phyloP scores from a whole-genome alignment of 345 rosid species.

The Salix brachista region DNA sequence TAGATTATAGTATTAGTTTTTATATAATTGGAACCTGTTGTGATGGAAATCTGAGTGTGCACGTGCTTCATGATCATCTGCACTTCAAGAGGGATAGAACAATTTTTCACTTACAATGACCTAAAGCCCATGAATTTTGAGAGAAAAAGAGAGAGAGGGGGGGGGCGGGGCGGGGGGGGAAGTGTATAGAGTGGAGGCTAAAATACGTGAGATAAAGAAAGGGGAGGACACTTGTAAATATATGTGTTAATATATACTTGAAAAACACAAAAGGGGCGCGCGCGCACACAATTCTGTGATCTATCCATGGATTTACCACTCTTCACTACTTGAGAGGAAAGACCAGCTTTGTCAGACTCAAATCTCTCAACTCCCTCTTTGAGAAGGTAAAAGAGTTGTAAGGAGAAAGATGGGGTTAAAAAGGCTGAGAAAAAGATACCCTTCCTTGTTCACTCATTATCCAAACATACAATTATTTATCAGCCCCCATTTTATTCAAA shows the following conservation, averaged over 20 bases:
- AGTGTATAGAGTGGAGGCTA: background rate
- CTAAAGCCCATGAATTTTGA: slow-evolving; percentile 14
- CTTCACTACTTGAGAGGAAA: slow-evolving; percentile 1
- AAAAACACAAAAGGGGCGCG: background rate
- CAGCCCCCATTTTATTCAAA: background rate
- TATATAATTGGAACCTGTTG: slow-evolving; percentile 55
- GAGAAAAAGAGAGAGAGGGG: slow-evolving; percentile 17
- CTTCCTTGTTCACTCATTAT: slow-evolving; percentile 42
- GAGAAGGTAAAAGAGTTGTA: slow-evolving; percentile 27
- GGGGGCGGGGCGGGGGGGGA: slow-evolving; percentile 22
- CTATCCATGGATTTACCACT: slow-evolving; percentile 6
- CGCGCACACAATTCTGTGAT: background rate
- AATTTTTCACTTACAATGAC: slow-evolving; percentile 18
- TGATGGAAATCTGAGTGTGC: slow-evolving; percentile 61
- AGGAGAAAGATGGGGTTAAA: slow-evolving; percentile 31
- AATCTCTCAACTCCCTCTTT: slow-evolving; percentile 55
- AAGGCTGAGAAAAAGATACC: slow-evolving; percentile 47
- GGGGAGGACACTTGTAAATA: background rate
- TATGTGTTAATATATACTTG: background rate
- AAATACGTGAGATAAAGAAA: slow-evolving; percentile 6
- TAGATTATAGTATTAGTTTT: slow-evolving; percentile 46
- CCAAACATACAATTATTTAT: slow-evolving; percentile 20
- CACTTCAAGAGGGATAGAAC: slow-evolving; percentile 36
- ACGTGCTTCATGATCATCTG: slow-evolving; percentile 74
- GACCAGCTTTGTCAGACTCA: slow-evolving; percentile 50